Conservation (phyloP, 116 monocot species). For the Papilionanthe hybrid region DNA sequence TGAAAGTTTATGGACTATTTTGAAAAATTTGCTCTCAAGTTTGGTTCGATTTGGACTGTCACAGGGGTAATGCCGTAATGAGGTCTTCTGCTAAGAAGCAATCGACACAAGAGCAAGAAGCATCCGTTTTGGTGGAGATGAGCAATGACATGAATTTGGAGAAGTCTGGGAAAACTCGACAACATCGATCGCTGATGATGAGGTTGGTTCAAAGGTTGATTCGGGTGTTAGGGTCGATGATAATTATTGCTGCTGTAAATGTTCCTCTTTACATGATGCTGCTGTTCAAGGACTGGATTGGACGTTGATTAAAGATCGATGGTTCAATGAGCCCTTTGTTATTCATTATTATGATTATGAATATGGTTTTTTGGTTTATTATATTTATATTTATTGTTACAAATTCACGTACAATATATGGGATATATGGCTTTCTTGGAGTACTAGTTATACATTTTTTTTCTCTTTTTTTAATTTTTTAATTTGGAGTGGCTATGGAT, state of each 20-base stretch:
- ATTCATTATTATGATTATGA: not conserved
- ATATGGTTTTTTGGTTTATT: too few species aligned
- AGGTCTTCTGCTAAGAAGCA: conserved; percentile 64
- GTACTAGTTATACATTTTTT: not conserved
- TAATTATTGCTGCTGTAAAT: conserved; percentile 69
- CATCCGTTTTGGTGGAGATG: conserved; percentile 49
- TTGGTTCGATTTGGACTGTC: not conserved
- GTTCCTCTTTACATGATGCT: conserved; percentile 88
- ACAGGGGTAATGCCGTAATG: conserved; percentile 52
- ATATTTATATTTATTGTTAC: too few species aligned
- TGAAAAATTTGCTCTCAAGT: too few species aligned
- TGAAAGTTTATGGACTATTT: too few species aligned
- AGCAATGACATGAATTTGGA: conserved; percentile 24
- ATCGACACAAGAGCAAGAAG: conserved; percentile 25
- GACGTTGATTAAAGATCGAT: conserved; percentile 16
- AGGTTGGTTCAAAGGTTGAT: conserved; percentile 47
- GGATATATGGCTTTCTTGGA: too few species aligned
- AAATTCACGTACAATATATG: too few species aligned
- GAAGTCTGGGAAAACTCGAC: conserved; percentile 20
- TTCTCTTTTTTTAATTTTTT: too few species aligned
- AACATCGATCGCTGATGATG: conserved; percentile 34
- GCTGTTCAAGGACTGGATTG: conserved; percentile 93
- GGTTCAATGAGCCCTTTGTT: not conserved
- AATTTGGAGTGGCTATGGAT: too few species aligned
- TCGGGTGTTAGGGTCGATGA: conserved; percentile 36